phyloP scores from a whole-genome alignment of 129 eudicot species.

The Helianthus tuberosus region DNA sequence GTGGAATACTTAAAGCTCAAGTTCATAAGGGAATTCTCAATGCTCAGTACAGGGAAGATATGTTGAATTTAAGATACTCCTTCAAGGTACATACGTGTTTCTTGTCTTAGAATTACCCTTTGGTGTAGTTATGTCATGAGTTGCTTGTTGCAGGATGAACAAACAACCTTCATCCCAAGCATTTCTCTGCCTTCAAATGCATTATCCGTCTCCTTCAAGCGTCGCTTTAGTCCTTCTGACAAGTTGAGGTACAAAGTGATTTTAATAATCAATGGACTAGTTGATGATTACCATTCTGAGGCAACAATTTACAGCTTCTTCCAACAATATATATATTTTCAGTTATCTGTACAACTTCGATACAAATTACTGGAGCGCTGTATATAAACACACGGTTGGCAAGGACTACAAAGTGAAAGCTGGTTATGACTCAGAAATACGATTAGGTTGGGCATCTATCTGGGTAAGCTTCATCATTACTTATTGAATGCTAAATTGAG shows the following conservation, averaged over 20 bases:
- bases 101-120: not conserved
- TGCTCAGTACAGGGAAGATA: slow-evolving; percentile 71
- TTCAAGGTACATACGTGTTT: slow-evolving; percentile 56
- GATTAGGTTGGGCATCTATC: slow-evolving; percentile 94
- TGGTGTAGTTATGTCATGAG: slow-evolving; percentile 8
- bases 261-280: not conserved
- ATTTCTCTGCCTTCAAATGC: slow-evolving; percentile 88
- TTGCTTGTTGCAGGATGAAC: slow-evolving; percentile 69
- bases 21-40: slow-evolving; percentile 69
- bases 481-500: too few species aligned
- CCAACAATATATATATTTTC: slow-evolving; percentile 21
- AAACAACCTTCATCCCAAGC: slow-evolving; percentile 70
- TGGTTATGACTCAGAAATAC: slow-evolving; percentile 88
- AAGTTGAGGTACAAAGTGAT: slow-evolving; percentile 50
- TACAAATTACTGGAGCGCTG: slow-evolving; percentile 79
- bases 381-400: slow-evolving; percentile 78
- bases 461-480: slow-evolving; percentile 61
- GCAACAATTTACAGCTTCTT: not conserved
- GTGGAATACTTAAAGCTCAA: slow-evolving; percentile 60
- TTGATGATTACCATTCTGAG: too few species aligned
- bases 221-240: slow-evolving; percentile 68
- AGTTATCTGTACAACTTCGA: slow-evolving; percentile 84
- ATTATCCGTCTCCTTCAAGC: slow-evolving; percentile 73
- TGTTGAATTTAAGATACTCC: slow-evolving; percentile 64
- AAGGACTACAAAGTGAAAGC: slow-evolving; percentile 90